phyloP scores from a whole-genome alignment of 2,329 filamentous ascomycete genomes.

The Exophiala oligosperma region DNA sequence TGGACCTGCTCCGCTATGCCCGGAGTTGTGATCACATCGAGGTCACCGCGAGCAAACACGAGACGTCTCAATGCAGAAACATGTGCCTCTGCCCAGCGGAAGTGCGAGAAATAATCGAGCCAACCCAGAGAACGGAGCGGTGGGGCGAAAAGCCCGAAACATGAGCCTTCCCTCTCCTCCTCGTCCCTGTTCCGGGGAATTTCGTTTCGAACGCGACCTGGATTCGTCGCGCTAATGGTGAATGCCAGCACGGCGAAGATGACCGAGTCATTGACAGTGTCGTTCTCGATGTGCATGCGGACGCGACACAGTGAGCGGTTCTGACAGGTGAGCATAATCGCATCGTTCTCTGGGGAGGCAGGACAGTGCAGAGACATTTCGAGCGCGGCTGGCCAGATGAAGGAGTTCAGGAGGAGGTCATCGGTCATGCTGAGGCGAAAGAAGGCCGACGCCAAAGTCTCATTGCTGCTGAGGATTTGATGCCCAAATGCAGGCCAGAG shows the following conservation, averaged over 20 bases:
- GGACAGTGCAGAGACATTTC: constrained; percentile 15
- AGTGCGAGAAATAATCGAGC: constrained; percentile 9
- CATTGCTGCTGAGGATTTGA: constrained; percentile 11
- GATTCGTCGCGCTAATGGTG: constrained; percentile 11
- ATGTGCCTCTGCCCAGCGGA: constrained; percentile 9
- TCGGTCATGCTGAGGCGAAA: constrained; percentile 15
- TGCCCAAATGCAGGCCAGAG: constrained; percentile 14
- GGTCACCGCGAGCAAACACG: constrained; percentile 4
- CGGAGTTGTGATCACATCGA: constrained; percentile 5
- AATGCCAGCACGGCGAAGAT: constrained; percentile 14
- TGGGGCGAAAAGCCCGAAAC: constrained; percentile 12
- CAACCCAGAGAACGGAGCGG: constrained; percentile 11
- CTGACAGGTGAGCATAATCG: constrained; percentile 14
- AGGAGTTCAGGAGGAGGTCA: constrained; percentile 10
- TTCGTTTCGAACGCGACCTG: background rate
- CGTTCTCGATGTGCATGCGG: constrained; percentile 6
- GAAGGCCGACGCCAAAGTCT: constrained; percentile 11
- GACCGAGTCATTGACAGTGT: constrained; percentile 4
- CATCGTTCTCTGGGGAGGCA: constrained; percentile 1
- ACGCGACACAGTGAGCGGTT: constrained; percentile 3
- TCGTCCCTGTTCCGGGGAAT: background rate
- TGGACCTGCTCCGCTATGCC: constrained; percentile 16
- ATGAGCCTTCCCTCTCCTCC: background rate
- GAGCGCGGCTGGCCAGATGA: constrained; percentile 13
- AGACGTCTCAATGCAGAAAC: constrained; percentile 6